Evolutionary conservation across 2,329 filamentous ascomycete genomes (phyloP).

Genomic region (Alternaria conjuncta): DNA sequence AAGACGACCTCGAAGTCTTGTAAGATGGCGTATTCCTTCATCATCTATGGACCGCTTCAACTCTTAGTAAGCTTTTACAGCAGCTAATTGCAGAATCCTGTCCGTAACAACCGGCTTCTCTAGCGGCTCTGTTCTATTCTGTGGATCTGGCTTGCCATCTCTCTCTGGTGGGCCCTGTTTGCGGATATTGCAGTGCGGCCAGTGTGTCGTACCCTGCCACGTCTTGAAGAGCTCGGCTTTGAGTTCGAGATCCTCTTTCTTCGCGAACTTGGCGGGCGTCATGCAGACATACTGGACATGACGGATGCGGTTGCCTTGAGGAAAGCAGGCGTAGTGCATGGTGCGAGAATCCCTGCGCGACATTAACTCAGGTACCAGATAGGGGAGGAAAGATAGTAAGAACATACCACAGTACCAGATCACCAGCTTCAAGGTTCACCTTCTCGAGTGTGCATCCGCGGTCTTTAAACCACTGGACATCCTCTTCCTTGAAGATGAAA

Average conservation of each 20-base stretch:
- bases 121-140: slow-evolving; percentile 23
- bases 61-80: slow-evolving; percentile 2
- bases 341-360: slow-evolving; percentile 34
- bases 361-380: slow-evolving; percentile 51
- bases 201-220: slow-evolving; percentile 30
- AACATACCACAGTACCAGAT: slow-evolving; percentile 36
- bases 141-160: slow-evolving; percentile 16
- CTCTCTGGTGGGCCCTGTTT: slow-evolving; percentile 14
- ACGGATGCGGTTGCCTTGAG: slow-evolving; percentile 21
- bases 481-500: slow-evolving; percentile 52
- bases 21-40: neutral
- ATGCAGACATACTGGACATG: slow-evolving; percentile 31
- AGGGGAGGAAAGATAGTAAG: slow-evolving; percentile 17
- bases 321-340: slow-evolving; percentile 49
- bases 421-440: slow-evolving; percentile 51
- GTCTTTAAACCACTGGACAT: slow-evolving; percentile 53
- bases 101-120: slow-evolving; percentile 28
- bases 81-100: slow-evolving; percentile 7
- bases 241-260: slow-evolving; percentile 21
- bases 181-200: slow-evolving; percentile 31
- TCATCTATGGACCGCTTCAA: neutral
- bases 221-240: slow-evolving; percentile 25
- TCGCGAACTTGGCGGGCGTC: slow-evolving; percentile 21
- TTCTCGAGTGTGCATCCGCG: slow-evolving; percentile 51
- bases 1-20: neutral